A percentile compares a stretch with the other conserved stretches of the same genome.
Evolutionary conservation across 352 stramenopile genomes (phyloP).

Genomic region (Phytophthora agathidicida): DNA sequence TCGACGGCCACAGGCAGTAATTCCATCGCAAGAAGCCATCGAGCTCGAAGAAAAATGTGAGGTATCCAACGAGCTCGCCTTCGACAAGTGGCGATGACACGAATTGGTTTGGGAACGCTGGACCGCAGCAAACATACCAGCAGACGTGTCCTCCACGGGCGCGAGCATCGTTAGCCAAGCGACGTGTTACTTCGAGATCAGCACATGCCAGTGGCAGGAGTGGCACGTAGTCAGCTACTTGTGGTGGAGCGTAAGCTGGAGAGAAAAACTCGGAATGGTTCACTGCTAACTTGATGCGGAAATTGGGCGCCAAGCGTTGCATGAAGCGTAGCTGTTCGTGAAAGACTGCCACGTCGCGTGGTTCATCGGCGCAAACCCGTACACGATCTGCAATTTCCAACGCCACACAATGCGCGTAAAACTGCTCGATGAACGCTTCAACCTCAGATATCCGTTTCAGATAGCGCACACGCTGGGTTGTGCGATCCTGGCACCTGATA

Average conservation of each 20-base stretch:
- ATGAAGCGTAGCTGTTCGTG: constrained; percentile 72
- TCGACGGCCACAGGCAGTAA: constrained; percentile 72
- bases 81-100: constrained; percentile 77
- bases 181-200: constrained; percentile 64
- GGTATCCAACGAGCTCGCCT: constrained; percentile 74
- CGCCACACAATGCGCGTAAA: constrained; percentile 70
- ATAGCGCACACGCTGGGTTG: constrained; percentile 66
- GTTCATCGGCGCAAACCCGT: constrained; percentile 77
- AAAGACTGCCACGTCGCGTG: constrained; percentile 57
- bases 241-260: constrained; percentile 51
- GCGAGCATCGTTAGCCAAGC: constrained; percentile 56
- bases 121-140: constrained; percentile 85
- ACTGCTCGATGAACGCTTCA: constrained; percentile 64
- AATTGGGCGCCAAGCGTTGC: constrained; percentile 61
- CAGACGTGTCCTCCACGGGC: constrained; percentile 63
- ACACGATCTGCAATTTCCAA: constrained; percentile 65
- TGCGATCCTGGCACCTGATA: constrained; percentile 65
- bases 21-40: constrained; percentile 87
- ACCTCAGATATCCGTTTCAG: constrained; percentile 59
- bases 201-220: constrained; percentile 71
- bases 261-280: constrained; percentile 79
- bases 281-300: constrained; percentile 77
- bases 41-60: constrained; percentile 80
- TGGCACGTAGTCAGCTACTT: constrained; percentile 78
- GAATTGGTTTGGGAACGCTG: constrained; percentile 78